Evolutionary conservation across 352 stramenopile species (phyloP), one percentile per base, ranked within the genome.

Genomic region (Phytophthora citrophthora): DNA sequence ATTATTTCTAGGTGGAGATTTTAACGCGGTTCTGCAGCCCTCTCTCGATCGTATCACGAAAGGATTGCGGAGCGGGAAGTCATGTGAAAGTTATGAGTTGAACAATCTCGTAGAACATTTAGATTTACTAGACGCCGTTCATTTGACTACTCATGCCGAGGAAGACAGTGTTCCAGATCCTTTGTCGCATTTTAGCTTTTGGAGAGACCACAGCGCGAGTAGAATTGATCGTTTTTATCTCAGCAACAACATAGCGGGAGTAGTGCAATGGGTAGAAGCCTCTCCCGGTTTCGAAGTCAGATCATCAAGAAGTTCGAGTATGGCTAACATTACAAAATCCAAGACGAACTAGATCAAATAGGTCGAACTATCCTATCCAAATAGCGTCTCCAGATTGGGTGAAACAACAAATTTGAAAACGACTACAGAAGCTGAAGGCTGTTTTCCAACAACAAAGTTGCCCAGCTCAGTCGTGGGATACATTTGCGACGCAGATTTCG

Each of bases 1-100:
- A 7, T 13, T 56, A 1, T 5, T 55, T 6, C 10, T 56, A n/a
- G 49, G 32, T 15, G 49, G 49, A 24, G 49, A 56, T 24, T 56
- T 56, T n/a, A 56, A 46, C 16, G 34, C 49, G 7, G 34, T 38
- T 2, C 10, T 56, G 6, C 36, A 56, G 9, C 36, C 32, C 1
- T 5, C 7, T 4, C 8, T 55, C 1, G 49, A 55, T 36, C 9
- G 49, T 1, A 5, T 55, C 8, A 46, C 20, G 6, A 18, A 55
- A 34, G 49, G 49, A 10, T 15, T 11, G 18, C 49, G 32, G 5
- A 55, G 49, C 15, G 10, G 4, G 18, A 55, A 45, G 13, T 23
- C 29, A 11, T 34, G 18, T 34, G 32, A 45, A 45, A 46, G 34
- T 55, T 11, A 9, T 7, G 31, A 55, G 9, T 34, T 55, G 10